These are phyloP conservation scores for Plasmodium gonderi DNA, from an alignment of 169 alveolate genomes.

Conservation along the genomic window DNA sequence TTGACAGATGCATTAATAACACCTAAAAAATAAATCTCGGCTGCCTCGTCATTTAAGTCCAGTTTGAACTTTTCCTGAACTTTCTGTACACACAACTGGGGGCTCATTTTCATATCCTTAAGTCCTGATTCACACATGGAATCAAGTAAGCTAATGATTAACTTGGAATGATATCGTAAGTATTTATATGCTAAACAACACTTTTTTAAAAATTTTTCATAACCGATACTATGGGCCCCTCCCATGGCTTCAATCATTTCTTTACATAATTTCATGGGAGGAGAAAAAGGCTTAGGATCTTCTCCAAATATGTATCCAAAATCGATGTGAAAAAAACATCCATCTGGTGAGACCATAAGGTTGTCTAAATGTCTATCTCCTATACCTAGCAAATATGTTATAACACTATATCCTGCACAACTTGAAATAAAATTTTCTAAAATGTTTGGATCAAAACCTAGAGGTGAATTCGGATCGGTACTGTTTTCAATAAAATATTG, in stretches of 20 bases:
- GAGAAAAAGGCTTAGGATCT: conserved; percentile 82
- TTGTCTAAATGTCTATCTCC: conserved; percentile 99
- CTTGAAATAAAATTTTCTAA: conserved; percentile 93
- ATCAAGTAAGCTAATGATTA: conserved; percentile 89
- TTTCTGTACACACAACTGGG: conserved; percentile 76
- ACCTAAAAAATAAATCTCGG: conserved; percentile 88
- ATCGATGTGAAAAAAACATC: conserved; percentile 98
- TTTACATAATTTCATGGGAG: conserved; percentile 80
- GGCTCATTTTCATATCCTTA: conserved; percentile 87
- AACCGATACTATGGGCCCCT: conserved; percentile 91
- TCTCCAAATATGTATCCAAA: conserved; percentile 98
- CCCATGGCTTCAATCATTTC: conserved; percentile 89
- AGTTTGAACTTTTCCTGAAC: conserved; percentile 89
- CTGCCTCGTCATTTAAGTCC: conserved; percentile 90
- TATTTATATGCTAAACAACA: conserved; percentile 88
- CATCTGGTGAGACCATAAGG: conserved; percentile 92
- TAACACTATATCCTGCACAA: conserved; percentile 98
- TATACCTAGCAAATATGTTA: conserved; percentile 97
- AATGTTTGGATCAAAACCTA: conserved; percentile 77
- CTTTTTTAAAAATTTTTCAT: conserved; percentile 82
- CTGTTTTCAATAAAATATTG: conserved; percentile 62
- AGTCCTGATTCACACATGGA: conserved; percentile 95
- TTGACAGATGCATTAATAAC: conserved; percentile 90
- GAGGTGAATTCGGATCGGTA: conserved; percentile 12
- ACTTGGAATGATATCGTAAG: conserved; percentile 89